Conservation (phyloP, 2,329 filamentous ascomycete genomes). For the Bertia moriformis region DNA sequence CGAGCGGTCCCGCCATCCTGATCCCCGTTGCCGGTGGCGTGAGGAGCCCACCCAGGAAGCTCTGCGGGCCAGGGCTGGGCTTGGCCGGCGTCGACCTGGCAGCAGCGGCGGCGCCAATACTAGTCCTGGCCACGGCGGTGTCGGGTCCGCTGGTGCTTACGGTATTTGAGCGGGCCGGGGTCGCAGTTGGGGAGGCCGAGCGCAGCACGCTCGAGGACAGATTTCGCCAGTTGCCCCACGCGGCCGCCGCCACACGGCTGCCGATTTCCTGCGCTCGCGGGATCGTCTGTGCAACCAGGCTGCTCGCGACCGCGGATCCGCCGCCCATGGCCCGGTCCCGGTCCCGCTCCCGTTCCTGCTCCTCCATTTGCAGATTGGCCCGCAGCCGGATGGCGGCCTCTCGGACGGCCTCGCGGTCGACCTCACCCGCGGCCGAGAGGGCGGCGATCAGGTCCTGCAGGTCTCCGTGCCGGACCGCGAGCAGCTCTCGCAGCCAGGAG, state of each 20-base stretch:
- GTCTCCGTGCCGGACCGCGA: conserved; percentile 80
- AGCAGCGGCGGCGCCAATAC: conserved; percentile 6
- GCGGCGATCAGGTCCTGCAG: conserved; percentile 79
- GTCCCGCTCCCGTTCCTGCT: no score
- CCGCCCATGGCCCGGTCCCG: conserved; percentile 70
- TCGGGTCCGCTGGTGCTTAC: no score
- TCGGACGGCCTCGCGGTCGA: conserved; percentile 65
- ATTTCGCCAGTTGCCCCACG: conserved; percentile 94
- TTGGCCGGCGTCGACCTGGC: conserved; percentile 43
- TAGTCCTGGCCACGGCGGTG: no score
- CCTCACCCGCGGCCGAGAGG: conserved; percentile 58
- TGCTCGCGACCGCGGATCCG: conserved; percentile 50
- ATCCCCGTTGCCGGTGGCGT: conserved; percentile 73
- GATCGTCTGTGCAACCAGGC: conserved; percentile 64
- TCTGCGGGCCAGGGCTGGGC: conserved; percentile 29
- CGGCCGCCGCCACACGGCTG: conserved; percentile 64
- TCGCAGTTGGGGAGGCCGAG: conserved; percentile 29
- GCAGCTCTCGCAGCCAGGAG: conserved; percentile 80
- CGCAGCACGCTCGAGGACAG: conserved; percentile 23
- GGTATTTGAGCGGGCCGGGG: no score
- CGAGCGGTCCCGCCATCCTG: conserved; percentile 26
- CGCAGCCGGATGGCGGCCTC: conserved; percentile 86
- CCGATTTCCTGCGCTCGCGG: conserved; percentile 76
- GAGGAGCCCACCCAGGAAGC: conserved; percentile 65
- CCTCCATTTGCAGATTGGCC: conserved; percentile 94